Percentiles rank a stretch among this genome's conserved stretches.
Evolutionary conservation across 2,329 filamentous ascomycete genomes (phyloP).

Genomic region (Cadophora sp.): DNA sequence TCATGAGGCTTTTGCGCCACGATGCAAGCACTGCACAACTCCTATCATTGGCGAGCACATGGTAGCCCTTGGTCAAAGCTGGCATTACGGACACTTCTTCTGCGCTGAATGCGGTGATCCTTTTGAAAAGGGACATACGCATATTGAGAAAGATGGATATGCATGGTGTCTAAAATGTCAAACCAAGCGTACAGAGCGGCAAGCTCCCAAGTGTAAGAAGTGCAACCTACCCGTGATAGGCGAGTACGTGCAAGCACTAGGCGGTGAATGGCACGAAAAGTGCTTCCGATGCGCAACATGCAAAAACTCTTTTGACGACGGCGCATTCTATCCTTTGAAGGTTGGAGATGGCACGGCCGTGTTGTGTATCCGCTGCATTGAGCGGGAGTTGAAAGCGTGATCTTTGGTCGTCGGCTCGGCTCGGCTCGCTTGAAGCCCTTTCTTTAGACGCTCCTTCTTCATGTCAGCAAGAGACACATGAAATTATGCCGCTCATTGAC

Average conservation of each 20-base stretch:
- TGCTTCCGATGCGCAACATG: constrained; percentile 84
- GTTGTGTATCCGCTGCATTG: constrained; percentile 66
- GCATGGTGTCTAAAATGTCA: constrained; percentile 96
- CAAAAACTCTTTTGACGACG: constrained; percentile 66
- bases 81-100: constrained; percentile 98
- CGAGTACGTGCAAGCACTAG: constrained; percentile 86
- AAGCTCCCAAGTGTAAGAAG: constrained; percentile 84
- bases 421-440: constrained; percentile 19
- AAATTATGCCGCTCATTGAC: constrained; percentile 33
- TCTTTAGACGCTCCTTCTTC: constrained; percentile 21
- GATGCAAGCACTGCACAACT: constrained; percentile 95
- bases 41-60: constrained; percentile 96
- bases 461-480: constrained; percentile 21
- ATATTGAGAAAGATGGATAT: constrained; percentile 95
- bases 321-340: constrained; percentile 68
- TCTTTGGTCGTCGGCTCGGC: constrained; percentile 20
- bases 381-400: constrained; percentile 62
- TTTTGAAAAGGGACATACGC: constrained; percentile 74
- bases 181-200: constrained; percentile 87
- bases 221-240: constrained; percentile 88
- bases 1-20: constrained; percentile 91
- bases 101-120: constrained; percentile 98
- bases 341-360: constrained; percentile 59
- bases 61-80: constrained; percentile 91
- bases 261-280: constrained; percentile 89